Percentiles rank a stretch among this genome's conserved stretches.
Conservation (phyloP, 176 grass and related monocot genomes). For the Juncus effusus region DNA sequence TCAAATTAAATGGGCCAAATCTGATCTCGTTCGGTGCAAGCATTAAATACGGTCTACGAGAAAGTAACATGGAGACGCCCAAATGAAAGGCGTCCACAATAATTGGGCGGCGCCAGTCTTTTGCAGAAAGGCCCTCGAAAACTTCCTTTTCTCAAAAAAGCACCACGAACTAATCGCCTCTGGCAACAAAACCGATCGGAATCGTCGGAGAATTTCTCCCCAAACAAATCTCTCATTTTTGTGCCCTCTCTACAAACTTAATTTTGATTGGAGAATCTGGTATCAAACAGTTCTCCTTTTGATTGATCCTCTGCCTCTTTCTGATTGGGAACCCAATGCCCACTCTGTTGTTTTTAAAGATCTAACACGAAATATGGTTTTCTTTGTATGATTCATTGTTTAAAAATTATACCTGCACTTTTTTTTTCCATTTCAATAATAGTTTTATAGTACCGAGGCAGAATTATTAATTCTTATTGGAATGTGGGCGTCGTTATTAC, state of each 20-base stretch:
- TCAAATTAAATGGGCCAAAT: not conserved
- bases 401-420: not conserved
- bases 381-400: conserved; percentile 4
- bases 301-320: conserved; percentile 6
- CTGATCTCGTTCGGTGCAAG: not conserved
- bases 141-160: conserved; percentile 18
- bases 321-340: not conserved
- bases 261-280: not conserved
- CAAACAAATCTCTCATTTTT: not conserved
- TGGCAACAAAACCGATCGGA: not conserved
- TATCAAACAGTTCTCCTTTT: conserved; percentile 3
- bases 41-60: not conserved
- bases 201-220: not conserved
- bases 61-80: not conserved
- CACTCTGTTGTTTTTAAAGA: conserved; percentile 5
- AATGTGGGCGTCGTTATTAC: conserved; percentile 45
- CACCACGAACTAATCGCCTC: not conserved
- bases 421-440: not conserved
- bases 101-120: conserved; percentile 18
- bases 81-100: conserved; percentile 4
- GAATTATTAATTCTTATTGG: conserved; percentile 17
- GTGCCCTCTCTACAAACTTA: not conserved
- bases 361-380: conserved; percentile 2
- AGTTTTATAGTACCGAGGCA: not conserved
- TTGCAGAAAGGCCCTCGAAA: conserved; percentile 3